Evolutionary conservation across 169 alveolate species (phyloP), one percentile per base, ranked within the genome.

Genomic region (Eimeria acervulina): DNA sequence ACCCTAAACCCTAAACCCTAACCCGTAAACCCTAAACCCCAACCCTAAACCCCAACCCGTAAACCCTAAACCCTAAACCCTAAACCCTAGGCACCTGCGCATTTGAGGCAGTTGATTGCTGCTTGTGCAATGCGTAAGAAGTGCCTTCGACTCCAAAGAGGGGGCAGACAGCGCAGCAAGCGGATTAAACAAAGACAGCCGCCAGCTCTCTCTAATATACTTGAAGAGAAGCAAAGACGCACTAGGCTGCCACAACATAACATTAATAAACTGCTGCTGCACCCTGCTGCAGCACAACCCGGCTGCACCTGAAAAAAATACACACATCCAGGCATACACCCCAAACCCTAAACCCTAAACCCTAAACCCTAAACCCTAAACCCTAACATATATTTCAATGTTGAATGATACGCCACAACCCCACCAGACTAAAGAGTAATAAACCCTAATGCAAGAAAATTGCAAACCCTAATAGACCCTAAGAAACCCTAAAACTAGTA

Each of bases 101-200:
- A 36, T 52, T 87, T 87, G 47, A 68, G 78, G 83, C 78, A 61
- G 40, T 87, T 61, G 44, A 93, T 47, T 28, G 93, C 96, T 21
- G 96, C 96, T 55, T 93, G 87, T 19, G 93, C 96, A 36, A 93
- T 93, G 12, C 66, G 26, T 23, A 72, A 55, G 36, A 94, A 51
- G 51, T 94, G 78, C 76, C 94, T 90, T 12, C 87, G 94, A 13
- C 81, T 81, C 94, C 94, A 94, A 55, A 51, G 81, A 7, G 96
- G 96, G 2, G 96, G 96, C 80, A 94, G 51, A 19, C 59, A 44
- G 31, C 96, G 94, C 36, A 94, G 94, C n/a, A 94, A 31, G 4
- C 96, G 96, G 17, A 84, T 81, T 17, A 94, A 84, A 17, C 51
- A 88, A 13, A 94, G n/a, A 61, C 94, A 94, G 1, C 96, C 96